Base-by-base conservation (phyloP, 495 filamentous ascomycete species). In the Corynascus novoguineensis region DNA sequence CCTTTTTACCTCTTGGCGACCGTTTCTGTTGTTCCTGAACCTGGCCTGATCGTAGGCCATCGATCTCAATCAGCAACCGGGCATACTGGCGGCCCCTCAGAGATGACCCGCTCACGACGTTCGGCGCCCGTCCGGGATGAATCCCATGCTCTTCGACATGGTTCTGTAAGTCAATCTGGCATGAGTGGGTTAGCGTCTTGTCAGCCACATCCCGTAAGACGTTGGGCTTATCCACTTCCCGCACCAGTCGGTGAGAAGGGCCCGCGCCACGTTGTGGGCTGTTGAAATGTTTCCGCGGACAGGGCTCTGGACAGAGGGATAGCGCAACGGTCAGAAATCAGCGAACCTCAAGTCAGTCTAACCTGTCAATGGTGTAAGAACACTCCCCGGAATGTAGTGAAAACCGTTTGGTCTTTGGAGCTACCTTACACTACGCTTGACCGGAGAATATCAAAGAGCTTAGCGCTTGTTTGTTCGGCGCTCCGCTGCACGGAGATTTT, bases 11-110 rank as follows among this genome's bases (percentile, higher is more conserved):
- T 38, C 52, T 60, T 60, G 52, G 50, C 52, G 38, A 19, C 45
- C 41, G 52, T 56, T 60, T 55, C 51, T 21, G 41, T 29, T 25
- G 14, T 12, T 15, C 44, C 34, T 14, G 9, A 17, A 17, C 35
- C 41, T 57, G 40, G 50, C 47, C 55, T 28, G 55, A 57, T 57
- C 55, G 55, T 50, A 17, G 55, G 55, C 47, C 55, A 57, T 57
- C 53, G 34, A 34, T 5, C 37, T 19, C 15, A 17, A 29, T 22
- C 42, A 38, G 28, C 53, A 55, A 37, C 41, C 41, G 28, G 46
- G 53, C 53, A 27, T 46, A 41, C 2, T 21, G 28, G 40, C 5
- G 37, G n/a, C 21, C 8, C 46, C 46, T 19, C 15, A 19, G 35
- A 12, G 12, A 15, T 25, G 41, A 38, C 40, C 53, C 42, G 21